These are phyloP conservation scores for Pseudevernia furfuracea DNA, from an alignment of 495 filamentous ascomycete species.

Conservation along the genomic window DNA sequence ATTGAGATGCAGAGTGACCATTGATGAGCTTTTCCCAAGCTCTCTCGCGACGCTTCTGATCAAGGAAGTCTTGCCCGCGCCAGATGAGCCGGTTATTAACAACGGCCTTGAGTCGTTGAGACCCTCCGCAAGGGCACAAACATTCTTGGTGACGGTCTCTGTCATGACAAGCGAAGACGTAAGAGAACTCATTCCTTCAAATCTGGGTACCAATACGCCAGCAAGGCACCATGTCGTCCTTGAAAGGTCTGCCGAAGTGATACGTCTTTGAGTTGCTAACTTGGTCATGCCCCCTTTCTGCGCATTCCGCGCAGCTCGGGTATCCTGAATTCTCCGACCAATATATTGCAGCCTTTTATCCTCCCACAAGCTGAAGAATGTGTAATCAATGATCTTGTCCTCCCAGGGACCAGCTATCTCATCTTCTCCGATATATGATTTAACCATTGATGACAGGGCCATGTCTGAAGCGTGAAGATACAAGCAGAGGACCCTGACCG, in stretches of 20 bases:
- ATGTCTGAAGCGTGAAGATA: constrained; percentile 75
- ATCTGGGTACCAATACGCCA: constrained; percentile 59
- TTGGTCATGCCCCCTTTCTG: constrained; percentile 21
- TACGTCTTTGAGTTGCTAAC: constrained; percentile 29
- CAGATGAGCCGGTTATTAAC: constrained; percentile 73
- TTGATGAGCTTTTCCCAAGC: constrained; percentile 61
- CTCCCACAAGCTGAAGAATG: constrained; percentile 77
- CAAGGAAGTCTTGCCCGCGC: constrained; percentile 82
- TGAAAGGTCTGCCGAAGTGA: constrained; percentile 40
- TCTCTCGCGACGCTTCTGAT: constrained; percentile 74
- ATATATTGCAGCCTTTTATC: constrained; percentile 44
- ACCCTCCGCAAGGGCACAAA: constrained; percentile 56
- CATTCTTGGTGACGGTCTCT: constrained; percentile 59
- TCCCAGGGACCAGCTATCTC: constrained; percentile 66
- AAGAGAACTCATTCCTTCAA: constrained; percentile 42
- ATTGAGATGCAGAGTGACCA: constrained; percentile 90
- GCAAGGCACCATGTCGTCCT: constrained; percentile 47
- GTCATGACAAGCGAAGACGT: constrained; percentile 61
- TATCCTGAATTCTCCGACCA: constrained; percentile 34
- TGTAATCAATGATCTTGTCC: constrained; percentile 69
- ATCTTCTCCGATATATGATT: constrained; percentile 52
- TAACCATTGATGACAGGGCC: constrained; percentile 62
- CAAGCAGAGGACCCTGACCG: constrained; percentile 68
- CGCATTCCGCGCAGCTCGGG: constrained; percentile 25
- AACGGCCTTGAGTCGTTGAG: constrained; percentile 61